Evolutionary conservation across 2,329 filamentous ascomycete species (phyloP).

Genomic region (Penicillium sp.): DNA sequence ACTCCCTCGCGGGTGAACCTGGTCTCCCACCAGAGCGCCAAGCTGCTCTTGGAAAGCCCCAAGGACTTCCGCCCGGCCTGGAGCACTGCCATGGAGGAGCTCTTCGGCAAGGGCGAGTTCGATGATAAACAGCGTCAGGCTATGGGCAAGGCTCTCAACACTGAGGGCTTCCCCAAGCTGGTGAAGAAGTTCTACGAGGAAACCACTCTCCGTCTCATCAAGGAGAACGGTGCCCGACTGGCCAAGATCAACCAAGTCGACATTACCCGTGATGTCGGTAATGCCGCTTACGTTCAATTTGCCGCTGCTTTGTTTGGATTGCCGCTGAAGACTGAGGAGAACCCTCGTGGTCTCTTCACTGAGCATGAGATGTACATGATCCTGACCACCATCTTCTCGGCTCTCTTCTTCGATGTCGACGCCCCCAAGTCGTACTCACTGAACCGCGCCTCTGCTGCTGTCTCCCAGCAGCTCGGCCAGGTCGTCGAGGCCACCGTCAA

Average conservation of each 20-base stretch:
- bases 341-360: constrained; percentile 53
- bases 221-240: constrained; percentile 63
- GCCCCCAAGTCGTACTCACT: constrained; percentile 65
- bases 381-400: constrained; percentile 63
- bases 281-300: constrained; percentile 56
- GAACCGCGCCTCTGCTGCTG: constrained; percentile 56
- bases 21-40: constrained; percentile 59
- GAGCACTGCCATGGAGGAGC: constrained; percentile 60
- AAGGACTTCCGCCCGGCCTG: constrained; percentile 64
- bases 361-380: constrained; percentile 59
- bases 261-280: constrained; percentile 59
- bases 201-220: constrained; percentile 60
- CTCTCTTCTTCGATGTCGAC: constrained; percentile 66
- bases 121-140: constrained; percentile 53
- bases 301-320: constrained; percentile 55
- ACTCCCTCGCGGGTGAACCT: constrained; percentile 55
- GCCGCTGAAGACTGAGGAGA: constrained; percentile 54
- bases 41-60: constrained; percentile 60
- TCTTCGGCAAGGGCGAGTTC: constrained; percentile 58
- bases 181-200: constrained; percentile 66
- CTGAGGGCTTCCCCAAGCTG: constrained; percentile 59
- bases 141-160: constrained; percentile 59
- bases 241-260: constrained; percentile 65
- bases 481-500: constrained; percentile 66
- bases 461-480: constrained; percentile 59